Base-by-base conservation (phyloP, 1,139 yeast species). In the Suhomyces ambrosiae region DNA sequence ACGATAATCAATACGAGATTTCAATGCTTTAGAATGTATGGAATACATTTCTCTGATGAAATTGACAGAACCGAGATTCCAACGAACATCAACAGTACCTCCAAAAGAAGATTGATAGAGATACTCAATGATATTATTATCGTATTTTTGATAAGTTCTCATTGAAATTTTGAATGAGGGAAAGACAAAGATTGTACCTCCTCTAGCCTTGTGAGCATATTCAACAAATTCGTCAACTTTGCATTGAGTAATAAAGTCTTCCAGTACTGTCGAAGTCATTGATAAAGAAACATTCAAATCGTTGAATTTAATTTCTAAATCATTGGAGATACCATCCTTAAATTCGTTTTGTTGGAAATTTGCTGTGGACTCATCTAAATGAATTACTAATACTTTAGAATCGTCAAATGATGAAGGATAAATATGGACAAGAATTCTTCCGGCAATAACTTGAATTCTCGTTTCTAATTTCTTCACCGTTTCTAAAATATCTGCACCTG, bases 21-120 rank as follows among this genome's bases (percentile, higher is more conserved):
- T 54, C 18, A 71, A 58, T 3, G 77, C 74, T 34, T 61, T 60
- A 24, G 58, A 48, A 62, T 90, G 96, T 3, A 89, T 79, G 9
- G 60, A 52, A 41, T 60, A 86, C 96, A 92, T 88, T 49, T 88
- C 96, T 30, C 95, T 73, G 25, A 92, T 87, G 48, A 88, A 88
- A 50, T 86, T 86, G n/a, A 90, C 82, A 0, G 95, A 83, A 0
- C 97, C 97, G 32, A 92, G 65, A 56, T 92, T 92, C 97, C 97
- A 92, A 30, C 89, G 77, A 3, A 92, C 81, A 46, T 88, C 95
- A 30, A 92, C 95, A 8, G 88, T 79, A 21, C 96, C 96, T 8
- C 89, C 95, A 65, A 92, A 88, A 2, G 81, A 70, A 24, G 92
- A 81, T 33, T 71, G 74, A 55, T 76, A 90, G 4, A 74, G 63